These are phyloP conservation scores for Tetrapisispora phaffii DNA, from an alignment of 805 yeast genomes.

Conservation along the genomic window DNA sequence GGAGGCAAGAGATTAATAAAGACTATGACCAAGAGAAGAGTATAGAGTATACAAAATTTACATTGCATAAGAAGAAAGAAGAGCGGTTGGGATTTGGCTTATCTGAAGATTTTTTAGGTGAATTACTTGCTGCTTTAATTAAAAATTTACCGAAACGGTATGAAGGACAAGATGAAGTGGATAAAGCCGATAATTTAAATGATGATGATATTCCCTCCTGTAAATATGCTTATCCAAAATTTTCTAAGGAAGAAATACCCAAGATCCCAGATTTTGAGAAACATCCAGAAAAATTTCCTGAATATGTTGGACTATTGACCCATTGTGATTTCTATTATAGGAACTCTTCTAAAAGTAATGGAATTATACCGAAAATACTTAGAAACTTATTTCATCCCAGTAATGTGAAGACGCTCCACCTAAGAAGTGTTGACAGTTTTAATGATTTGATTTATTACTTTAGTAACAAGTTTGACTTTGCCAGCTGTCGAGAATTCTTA, in stretches of 20 bases:
- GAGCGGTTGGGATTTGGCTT: slow-evolving; percentile 6
- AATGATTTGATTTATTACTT: slow-evolving; percentile 35
- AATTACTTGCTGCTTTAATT: slow-evolving; percentile 10
- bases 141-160: slow-evolving; percentile 5
- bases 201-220: not conserved
- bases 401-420: slow-evolving; percentile 26
- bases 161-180: not conserved
- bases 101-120: slow-evolving; percentile 12
- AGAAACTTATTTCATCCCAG: slow-evolving; percentile 33
- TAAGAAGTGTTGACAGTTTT: slow-evolving; percentile 28
- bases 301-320: slow-evolving; percentile 30
- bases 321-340: slow-evolving; percentile 31
- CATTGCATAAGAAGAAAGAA: slow-evolving; percentile 5
- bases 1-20: slow-evolving; percentile 17
- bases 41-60: slow-evolving; percentile 4
- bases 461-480: slow-evolving; percentile 31
- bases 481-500: slow-evolving; percentile 33
- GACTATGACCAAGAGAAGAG: slow-evolving; percentile 15
- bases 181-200: not conserved
- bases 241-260: slow-evolving; percentile 27
- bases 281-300: slow-evolving; percentile 23
- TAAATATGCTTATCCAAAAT: slow-evolving; percentile 1
- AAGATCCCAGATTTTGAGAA: slow-evolving; percentile 26
- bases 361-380: slow-evolving; percentile 32
- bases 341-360: slow-evolving; percentile 31